Percentiles rank a stretch among this genome's conserved stretches.
phyloP scores from a whole-genome alignment of 73 alveolate species.

The Blepharisma stoltei region DNA sequence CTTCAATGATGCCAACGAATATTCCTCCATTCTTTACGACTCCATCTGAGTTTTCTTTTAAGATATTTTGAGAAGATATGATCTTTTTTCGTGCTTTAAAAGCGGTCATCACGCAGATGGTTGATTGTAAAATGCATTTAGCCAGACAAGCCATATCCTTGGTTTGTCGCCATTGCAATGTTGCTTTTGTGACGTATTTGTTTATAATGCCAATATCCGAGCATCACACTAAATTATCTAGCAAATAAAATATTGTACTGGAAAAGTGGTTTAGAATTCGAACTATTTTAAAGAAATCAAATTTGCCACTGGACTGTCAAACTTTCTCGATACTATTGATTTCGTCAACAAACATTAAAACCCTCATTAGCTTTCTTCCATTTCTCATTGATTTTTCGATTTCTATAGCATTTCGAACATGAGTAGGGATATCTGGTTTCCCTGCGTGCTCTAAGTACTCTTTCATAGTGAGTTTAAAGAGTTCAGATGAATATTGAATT shows the following conservation, averaged over 20 bases:
- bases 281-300: not conserved
- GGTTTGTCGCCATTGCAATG: not conserved
- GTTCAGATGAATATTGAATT: not conserved
- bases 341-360: not conserved
- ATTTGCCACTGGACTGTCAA: not conserved
- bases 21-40: no score
- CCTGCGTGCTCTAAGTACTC: not conserved
- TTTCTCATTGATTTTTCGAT: not conserved
- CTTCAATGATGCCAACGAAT: no score
- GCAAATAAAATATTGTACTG: not conserved
- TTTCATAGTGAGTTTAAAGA: not conserved
- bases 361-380: constrained; percentile 2
- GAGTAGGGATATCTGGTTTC: not conserved
- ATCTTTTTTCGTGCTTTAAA: no score
- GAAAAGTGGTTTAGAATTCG: not conserved
- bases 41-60: no score
- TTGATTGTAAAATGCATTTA: not conserved
- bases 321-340: not conserved
- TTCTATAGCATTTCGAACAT: not conserved
- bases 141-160: not conserved
- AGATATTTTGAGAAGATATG: no score
- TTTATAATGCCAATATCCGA: not conserved
- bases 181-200: not conserved
- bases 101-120: no score
- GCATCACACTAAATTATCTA: constrained; percentile 1